Evolutionary conservation across 2,329 filamentous ascomycete genomes (phyloP), one percentile per base, ranked within the genome.

Genomic region (Colletotrichum viniferum): DNA sequence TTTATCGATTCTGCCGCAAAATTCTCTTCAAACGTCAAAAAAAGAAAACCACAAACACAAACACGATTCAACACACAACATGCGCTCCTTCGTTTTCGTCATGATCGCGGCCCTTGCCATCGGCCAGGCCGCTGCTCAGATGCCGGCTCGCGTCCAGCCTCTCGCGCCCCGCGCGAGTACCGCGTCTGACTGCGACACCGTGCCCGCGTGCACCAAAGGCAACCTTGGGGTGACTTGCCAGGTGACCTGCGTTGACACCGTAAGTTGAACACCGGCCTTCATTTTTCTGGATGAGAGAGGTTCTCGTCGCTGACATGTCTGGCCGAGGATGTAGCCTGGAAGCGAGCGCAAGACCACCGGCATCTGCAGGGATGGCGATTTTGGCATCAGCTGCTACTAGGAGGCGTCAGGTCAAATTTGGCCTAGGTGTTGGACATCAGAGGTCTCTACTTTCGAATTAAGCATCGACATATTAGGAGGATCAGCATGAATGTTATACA

Each of bases 111-210:
- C 43, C 43, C 43, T 52, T 13, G 43, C 43, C 43, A 24, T 24
- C 43, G 43, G 43, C 43, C 43, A 52, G 43, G 43, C 43, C 43
- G 43, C 43, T 3, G 43, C 43, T 52, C 43, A 21, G 43, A 13
- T 21, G n/a, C 43, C 43, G 43, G 43, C 43, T 7, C 43, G 43
- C 43, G 43, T 52, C 43, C 43, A 52, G 43, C 43, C 43, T 13
- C n/a, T 21, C n/a, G n/a, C 43, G 0, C 43, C 43, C n/a, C 43
- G 43, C 43, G 10, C 13, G 43, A 52, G 43, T 52, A 10, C 21
- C 4, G 5, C 0, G n/a, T 4, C 43, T 21, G 10, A 21, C 0
- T 52, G 43, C 43, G 1, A 52, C 2, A 52, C 43, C 4, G 43
- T 52, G 43, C 43, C 43, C 10, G 2, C 13, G n/a, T 52, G 43